phyloP scores from a whole-genome alignment of 768 basidiomycete genomes.

The Daedaleopsis sinensis region DNA sequence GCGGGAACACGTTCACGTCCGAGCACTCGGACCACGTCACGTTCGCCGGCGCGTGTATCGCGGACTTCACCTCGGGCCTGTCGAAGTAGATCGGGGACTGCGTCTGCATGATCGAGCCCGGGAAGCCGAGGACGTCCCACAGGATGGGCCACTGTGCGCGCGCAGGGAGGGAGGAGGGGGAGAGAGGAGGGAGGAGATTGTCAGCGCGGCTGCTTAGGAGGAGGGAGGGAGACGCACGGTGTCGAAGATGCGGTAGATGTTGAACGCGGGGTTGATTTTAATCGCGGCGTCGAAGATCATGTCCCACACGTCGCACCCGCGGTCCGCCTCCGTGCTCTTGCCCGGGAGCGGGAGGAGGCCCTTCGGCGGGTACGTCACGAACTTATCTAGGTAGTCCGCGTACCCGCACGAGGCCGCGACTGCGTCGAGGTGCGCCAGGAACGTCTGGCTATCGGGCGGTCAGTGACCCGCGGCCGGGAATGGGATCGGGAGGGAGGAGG shows the following conservation, averaged over 20 bases:
- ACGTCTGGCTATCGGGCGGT: constrained; percentile 52
- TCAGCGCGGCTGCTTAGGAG: neutral
- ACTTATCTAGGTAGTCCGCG: constrained; percentile 58
- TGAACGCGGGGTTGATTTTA: constrained; percentile 71
- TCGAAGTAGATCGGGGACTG: constrained; percentile 76
- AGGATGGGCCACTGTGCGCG: constrained; percentile 54
- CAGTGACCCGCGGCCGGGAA: neutral
- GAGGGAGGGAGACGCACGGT: constrained; percentile 39
- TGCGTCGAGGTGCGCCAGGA: constrained; percentile 59
- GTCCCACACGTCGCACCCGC: constrained; percentile 70
- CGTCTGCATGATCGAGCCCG: constrained; percentile 45
- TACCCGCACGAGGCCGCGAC: constrained; percentile 62
- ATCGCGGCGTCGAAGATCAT: constrained; percentile 64
- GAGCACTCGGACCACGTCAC: constrained; percentile 70
- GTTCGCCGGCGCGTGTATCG: constrained; percentile 68
- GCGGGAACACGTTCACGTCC: constrained; percentile 58
- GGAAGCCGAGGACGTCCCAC: constrained; percentile 86
- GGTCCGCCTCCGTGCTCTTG: constrained; percentile 45
- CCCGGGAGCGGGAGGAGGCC: constrained; percentile 66
- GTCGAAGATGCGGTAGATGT: constrained; percentile 79
- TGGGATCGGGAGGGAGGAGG: neutral
- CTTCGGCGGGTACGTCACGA: constrained; percentile 70
- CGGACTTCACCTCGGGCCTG: constrained; percentile 64
- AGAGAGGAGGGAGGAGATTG: neutral
- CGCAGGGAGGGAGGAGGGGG: too few species aligned